A percentile compares a stretch with the other conserved stretches of the same genome.
Evolutionary conservation across 164 flowering plant genomes (phyloP).

Genomic region (Nymphaea thermarum): DNA sequence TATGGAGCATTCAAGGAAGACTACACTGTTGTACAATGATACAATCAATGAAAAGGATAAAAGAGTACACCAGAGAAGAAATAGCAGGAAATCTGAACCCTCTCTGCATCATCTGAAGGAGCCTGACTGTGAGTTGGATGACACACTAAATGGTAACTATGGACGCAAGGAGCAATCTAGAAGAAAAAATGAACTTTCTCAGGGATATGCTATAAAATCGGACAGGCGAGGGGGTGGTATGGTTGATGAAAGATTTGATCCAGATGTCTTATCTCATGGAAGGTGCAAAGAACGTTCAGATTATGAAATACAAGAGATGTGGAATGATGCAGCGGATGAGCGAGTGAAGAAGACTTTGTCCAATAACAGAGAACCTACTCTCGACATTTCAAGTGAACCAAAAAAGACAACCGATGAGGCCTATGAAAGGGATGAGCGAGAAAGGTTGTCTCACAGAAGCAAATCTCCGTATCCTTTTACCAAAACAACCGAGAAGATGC

Average conservation of each 20-base stretch:
- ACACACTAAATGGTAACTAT: background rate
- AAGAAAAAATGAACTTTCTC: background rate
- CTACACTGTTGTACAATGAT: background rate
- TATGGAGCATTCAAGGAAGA: background rate
- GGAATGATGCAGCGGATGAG: background rate
- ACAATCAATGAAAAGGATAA: background rate
- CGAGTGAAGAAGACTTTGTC: background rate
- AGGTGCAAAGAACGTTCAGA: background rate
- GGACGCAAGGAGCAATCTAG: background rate
- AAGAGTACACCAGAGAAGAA: background rate
- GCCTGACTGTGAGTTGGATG: background rate
- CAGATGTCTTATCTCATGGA: constrained; percentile 8
- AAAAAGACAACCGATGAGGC: background rate
- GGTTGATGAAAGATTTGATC: background rate
- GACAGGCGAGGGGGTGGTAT: background rate
- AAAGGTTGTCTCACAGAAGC: background rate
- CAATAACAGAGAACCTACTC: background rate
- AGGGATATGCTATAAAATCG: constrained; percentile 1
- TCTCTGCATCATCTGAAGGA: too few species aligned
- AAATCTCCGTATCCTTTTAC: background rate
- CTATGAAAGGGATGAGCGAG: background rate
- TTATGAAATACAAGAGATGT: background rate
- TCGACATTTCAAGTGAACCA: background rate
- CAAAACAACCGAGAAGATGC: background rate
- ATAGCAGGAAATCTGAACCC: background rate